A percentile compares a stretch with the other conserved stretches of the same genome.
phyloP scores from a whole-genome alignment of 495 filamentous ascomycete genomes.

The Neurospora tetrasperma region DNA sequence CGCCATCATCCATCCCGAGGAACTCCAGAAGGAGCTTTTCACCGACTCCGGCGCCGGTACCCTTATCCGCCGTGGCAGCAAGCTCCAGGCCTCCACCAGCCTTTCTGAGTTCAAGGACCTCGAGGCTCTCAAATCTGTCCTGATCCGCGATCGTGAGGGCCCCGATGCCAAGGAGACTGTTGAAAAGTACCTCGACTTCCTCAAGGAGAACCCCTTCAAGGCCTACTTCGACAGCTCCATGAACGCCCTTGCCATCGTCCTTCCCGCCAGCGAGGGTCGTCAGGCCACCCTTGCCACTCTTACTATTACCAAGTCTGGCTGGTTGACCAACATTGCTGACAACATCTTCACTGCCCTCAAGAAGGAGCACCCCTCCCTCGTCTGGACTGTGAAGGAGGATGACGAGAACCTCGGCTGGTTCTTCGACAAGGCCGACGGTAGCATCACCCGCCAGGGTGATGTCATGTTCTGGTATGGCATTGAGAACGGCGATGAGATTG shows the following conservation, averaged over 20 bases:
- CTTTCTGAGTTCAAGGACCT: constrained; percentile 74
- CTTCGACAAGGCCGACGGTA: constrained; percentile 94
- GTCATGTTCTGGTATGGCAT: constrained; percentile 97
- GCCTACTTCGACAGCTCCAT: constrained; percentile 95
- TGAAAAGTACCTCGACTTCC: constrained; percentile 71
- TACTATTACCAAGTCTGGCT: constrained; percentile 89
- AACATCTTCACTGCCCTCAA: constrained; percentile 91
- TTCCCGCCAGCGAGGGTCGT: constrained; percentile 49
- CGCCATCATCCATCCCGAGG: constrained; percentile 90
- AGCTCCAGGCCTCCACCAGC: constrained; percentile 64
- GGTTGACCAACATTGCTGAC: constrained; percentile 94
- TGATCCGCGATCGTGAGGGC: constrained; percentile 77
- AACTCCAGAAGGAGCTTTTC: constrained; percentile 93
- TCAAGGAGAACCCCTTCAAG: constrained; percentile 72
- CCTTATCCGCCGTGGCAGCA: constrained; percentile 86
- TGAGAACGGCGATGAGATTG: constrained; percentile 74
- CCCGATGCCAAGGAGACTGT: constrained; percentile 75
- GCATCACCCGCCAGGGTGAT: constrained; percentile 70
- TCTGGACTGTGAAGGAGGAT: constrained; percentile 94
- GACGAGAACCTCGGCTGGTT: constrained; percentile 99
- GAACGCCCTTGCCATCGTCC: constrained; percentile 89
- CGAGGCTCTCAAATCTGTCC: constrained; percentile 64
- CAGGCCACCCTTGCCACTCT: constrained; percentile 82
- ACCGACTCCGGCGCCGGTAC: constrained; percentile 94
- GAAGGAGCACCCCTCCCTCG: constrained; percentile 82